Conservation (phyloP, 179 eudicot genomes). For the Corrigiola litoralis region DNA sequence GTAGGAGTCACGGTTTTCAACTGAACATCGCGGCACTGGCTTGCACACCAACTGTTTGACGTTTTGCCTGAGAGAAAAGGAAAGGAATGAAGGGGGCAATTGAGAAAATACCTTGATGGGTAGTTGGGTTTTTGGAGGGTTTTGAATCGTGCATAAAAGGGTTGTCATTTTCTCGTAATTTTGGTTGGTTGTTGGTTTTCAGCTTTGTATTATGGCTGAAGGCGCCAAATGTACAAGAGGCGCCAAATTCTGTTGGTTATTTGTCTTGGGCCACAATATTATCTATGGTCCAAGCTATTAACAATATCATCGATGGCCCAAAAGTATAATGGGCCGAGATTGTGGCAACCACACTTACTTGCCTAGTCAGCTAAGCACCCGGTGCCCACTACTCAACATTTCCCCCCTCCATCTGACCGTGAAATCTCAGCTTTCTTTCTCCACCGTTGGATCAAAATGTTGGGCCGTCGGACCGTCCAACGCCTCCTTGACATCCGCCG, state of each 20-base stretch:
- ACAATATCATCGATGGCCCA: no score
- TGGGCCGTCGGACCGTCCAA: constrained; percentile 59
- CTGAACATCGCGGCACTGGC: constrained; percentile 26
- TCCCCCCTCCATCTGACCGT: constrained; percentile 2
- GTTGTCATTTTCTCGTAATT: constrained; percentile 11
- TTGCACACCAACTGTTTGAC: constrained; percentile 36
- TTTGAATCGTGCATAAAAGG: background rate
- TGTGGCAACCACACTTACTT: constrained; percentile 16
- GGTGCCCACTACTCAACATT: background rate
- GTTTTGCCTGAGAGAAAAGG: constrained; percentile 24
- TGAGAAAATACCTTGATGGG: constrained; percentile 3
- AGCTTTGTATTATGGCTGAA: no score
- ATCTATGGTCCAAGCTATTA: no score
- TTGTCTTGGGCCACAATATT: no score
- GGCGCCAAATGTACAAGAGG: no score
- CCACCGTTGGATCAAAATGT: constrained; percentile 43
- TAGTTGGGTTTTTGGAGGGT: constrained; percentile 12
- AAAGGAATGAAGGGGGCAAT: constrained; percentile 1
- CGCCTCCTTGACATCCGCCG: constrained; percentile 77
- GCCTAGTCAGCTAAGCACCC: background rate
- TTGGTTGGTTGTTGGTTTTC: background rate
- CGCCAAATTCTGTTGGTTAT: no score
- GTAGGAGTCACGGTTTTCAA: constrained; percentile 20
- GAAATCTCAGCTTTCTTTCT: constrained; percentile 20
- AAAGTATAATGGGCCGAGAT: constrained; percentile 11